Evolutionary conservation across 2,329 filamentous ascomycete species (phyloP), one percentile per base, ranked within the genome.

Genomic region (Xylariaceae sp.): DNA sequence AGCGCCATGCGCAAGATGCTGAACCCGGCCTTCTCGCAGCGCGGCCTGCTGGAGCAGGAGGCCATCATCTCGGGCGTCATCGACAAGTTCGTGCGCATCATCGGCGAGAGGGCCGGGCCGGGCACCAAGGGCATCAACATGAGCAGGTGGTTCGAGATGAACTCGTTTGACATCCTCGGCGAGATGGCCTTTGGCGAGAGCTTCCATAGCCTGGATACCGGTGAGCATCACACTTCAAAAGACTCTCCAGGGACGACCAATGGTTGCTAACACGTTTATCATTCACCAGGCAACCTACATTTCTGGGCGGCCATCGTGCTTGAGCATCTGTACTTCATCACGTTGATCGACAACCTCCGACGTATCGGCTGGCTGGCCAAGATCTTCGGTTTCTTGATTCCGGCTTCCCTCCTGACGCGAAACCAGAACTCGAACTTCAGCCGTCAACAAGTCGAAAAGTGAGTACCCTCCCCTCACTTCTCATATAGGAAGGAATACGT

Each of bases 101-200:
- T 43, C 14, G 31, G 32, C 6, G 26, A 31, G 15, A 26, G 40
- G 16, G 21, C 14, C 6, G 40, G 36, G 4, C 29, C 36, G 5
- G 15, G n/a, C 3, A 24, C 34, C 3, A 17, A 38, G 12, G 41
- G 41, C 7, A 19, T 48, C 38, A 33, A 47, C 17, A 28, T 50
- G 24, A 43, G 31, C 3, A 41, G 34, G 38, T 47, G 28, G 45
- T 48, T 31, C 33, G 28, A 41, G 5, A 38, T 34, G 34, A 19
- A 17, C 9, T 19, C 35, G 3, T 46, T 46, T 29, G 43, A 46
- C 28, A 42, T 46, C 13, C 28, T 46, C 4, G 43, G 43, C 16
- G 39, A 42, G 28, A 35, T 46, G 32, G 38, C 43, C 5, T 46
- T 42, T 23, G 43, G 43, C 7, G 43, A 46, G 19, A 19, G 23